Base-by-base conservation (phyloP, 345 rosid genomes). In the Balakata baccata region DNA sequence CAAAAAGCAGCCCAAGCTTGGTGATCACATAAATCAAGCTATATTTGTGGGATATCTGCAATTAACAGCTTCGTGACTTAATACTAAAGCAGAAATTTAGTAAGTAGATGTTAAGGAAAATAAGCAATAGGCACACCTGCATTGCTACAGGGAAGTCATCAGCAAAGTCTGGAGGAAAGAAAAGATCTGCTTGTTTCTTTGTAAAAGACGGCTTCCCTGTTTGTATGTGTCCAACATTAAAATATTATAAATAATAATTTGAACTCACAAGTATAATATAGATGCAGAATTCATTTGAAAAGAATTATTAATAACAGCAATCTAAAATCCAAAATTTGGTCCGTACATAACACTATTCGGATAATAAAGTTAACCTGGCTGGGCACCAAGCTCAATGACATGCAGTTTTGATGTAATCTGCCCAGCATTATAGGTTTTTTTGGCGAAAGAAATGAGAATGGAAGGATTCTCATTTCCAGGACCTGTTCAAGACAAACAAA, bases 381-480 rank as follows among this genome's bases (percentile, higher is more conserved):
- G 98, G 70, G 98, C 97, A 68, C 98, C 98, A 78, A 94, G 97
- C 84, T 94, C 98, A 82, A 91, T 87, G 75, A 90, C 90, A 82
- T 95, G 99, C 88, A 95, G 79, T 84, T 93, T 95, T 39, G 99
- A 95, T 60, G 90, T 82, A 68, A 95, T 77, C 82, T 93, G 96
- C 69, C 99, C 99, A 71, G 97, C 92, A 75, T 93, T 95, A 77
- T 89, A 84, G 66, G 88, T 74, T 85, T 95, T 95, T 64, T 93
- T 81, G 57, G 97, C 98, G 83, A 95, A 95, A 50, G 97, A 87
- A 79, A 95, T 95, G 63, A 95, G 96, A 64, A 73, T 83, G 52
- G 98, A 95, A 74, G 97, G 92, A 85, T 87, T 93, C 86, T 95
- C 99, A 75, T 95, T 95, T 81, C 99, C 99, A n/a, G 94, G 92